Evolutionary conservation across 495 filamentous ascomycete species (phyloP), one percentile per base, ranked within the genome.

Genomic region (Letharia lupina): DNA sequence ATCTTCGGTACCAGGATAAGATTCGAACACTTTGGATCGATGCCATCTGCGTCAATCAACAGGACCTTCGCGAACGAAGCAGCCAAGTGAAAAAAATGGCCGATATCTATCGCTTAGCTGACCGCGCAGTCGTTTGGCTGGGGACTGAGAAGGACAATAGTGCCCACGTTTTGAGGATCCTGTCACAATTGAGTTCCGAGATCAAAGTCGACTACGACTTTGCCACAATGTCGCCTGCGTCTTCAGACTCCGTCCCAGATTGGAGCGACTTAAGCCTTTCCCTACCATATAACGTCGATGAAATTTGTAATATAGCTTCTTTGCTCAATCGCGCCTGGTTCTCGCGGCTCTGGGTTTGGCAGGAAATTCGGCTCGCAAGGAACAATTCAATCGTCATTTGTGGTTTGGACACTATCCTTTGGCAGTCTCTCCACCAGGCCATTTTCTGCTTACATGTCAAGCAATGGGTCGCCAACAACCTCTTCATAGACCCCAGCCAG

Each of bases 121-220:
- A 40, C 39, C 61, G 20, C n/a, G 66, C 60, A 33, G 16, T 67
- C 9, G 42, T 60, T 9, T 67, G 66, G 66, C 40, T 67, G 35
- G 63, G 63, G 28, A 52, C 47, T 50, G 63, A 65, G 33, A 56
- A 13, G 10, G 33, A 50, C 28, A 39, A 61, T 9, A 68, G 67
- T 56, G 40, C n/a, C 31, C 4, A n/a, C 11, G 57, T 56, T 20
- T 40, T 68, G 52, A n/a, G 15, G 5, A 28, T 48, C 8, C 33
- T 64, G n/a, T 47, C 42, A 18, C 8, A 59, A 1, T n/a, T 68
- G 23, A 54, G 42, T 60, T 35, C 37, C 13, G 28, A 61, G 33
- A 50, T 60, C 9, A 60, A 5, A 5, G 44, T 68, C 10, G 66
- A 64, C 47, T 68, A 23, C 5, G 56, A 10, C 20, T 7, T 16